A percentile compares a stretch with the other conserved stretches of the same genome.
These are phyloP conservation scores for Dothideomycetidae sp. DNA, from an alignment of 2,329 filamentous ascomycete genomes.

Conservation along the genomic window DNA sequence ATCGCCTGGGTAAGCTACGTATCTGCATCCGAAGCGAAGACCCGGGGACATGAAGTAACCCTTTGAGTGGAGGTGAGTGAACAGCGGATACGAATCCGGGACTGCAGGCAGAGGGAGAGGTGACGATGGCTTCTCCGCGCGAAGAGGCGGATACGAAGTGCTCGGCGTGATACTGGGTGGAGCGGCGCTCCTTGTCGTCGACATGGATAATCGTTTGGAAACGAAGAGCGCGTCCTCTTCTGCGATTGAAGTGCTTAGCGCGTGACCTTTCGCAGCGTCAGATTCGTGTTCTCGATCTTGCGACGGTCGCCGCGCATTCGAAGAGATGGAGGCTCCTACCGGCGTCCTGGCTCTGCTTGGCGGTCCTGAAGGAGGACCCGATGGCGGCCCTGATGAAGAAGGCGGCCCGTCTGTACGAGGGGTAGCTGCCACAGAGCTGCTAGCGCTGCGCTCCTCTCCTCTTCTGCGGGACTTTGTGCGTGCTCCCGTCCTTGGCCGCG, in stretches of 20 bases:
- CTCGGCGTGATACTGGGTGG: conserved; percentile 33
- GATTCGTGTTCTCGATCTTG: background rate
- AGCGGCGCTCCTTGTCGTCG: too few species aligned
- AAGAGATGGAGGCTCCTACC: conserved; percentile 1
- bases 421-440: conserved; percentile 5
- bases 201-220: too few species aligned
- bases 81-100: conserved; percentile 55
- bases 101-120: conserved; percentile 18
- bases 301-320: background rate
- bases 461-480: conserved; percentile 5
- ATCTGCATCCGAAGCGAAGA: conserved; percentile 84
- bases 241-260: background rate
- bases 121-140: conserved; percentile 8
- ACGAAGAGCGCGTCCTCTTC: too few species aligned
- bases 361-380: conserved; percentile 4
- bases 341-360: conserved; percentile 6
- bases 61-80: conserved; percentile 60
- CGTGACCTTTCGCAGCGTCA: background rate
- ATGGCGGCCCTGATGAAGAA: conserved; percentile 1
- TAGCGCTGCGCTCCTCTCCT: conserved; percentile 6
- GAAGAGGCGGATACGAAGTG: conserved; percentile 34
- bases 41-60: conserved; percentile 86
- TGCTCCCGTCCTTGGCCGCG: background rate
- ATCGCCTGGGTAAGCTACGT: conserved; percentile 90
- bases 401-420: background rate